Evolutionary conservation across 2,329 filamentous ascomycete species (phyloP), one percentile per base, ranked within the genome.

Genomic region (Aspergillus persii): DNA sequence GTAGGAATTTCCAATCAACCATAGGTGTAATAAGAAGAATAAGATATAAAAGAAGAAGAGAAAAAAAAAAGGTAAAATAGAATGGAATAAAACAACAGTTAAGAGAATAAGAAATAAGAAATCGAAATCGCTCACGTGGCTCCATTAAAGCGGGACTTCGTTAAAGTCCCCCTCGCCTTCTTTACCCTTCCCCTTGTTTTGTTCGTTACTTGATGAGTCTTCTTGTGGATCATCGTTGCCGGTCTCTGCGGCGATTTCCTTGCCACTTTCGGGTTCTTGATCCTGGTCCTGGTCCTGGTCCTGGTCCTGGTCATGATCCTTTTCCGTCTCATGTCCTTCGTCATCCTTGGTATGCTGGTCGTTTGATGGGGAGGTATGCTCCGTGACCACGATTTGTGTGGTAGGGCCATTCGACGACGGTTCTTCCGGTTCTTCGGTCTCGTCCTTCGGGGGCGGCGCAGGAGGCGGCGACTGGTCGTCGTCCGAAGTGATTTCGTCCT

Each of bases 81-180:
- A 18, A 46, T 46, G 23, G 15, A 47, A 12, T 41, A 41, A 18
- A 41, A 41, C 15, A 41, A 41, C 12, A 41, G 36, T 41, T 30
- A 50, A 50, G 47, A 66, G 61, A 62, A 59, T 64, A n/a, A 18
- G 57, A 27, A n/a, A 61, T 61, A 58, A 57, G 41, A 56, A 50
- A 62, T 36, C 61, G 46, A 54, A 60, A 56, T 26, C 48, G 58
- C 62, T 36, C 44, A 33, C 50, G 26, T 51, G 30, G 49, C 46
- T 41, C 18, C 47, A 60, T 66, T 63, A 74, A 52, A 75, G 67
- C 33, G 72, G 70, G 15, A 74, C 70, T 64, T 75, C 71, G 31
- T 72, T 74, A 53, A 74, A 74, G 56, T 74, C 71, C 4, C 69
- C 63, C 48, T 74, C 71, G 12, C 68, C 63, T 60, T 73, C 71